phyloP scores from a whole-genome alignment of 2,329 filamentous ascomycete genomes.

The Cladosporium sp. region DNA sequence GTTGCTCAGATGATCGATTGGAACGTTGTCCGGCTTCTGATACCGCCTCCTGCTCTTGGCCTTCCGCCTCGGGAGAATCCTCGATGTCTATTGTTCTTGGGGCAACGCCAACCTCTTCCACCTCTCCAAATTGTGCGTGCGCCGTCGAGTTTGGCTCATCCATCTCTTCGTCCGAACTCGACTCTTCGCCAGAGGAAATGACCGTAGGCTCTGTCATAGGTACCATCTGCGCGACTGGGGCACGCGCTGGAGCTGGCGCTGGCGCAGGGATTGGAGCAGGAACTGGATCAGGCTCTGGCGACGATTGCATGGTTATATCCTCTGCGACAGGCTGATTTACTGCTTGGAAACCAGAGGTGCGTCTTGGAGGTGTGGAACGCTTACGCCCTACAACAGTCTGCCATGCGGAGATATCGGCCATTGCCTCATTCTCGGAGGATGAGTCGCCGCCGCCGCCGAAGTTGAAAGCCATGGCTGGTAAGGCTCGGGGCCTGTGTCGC shows the following conservation, averaged over 20 bases:
- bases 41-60: not conserved
- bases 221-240: constrained; percentile 22
- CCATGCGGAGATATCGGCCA: constrained; percentile 26
- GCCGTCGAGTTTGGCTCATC: not conserved
- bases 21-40: no score
- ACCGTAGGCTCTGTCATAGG: constrained; percentile 2
- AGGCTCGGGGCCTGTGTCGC: no score
- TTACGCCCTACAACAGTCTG: constrained; percentile 16
- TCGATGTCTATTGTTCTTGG: not conserved
- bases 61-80: not conserved
- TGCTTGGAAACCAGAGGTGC: constrained; percentile 13
- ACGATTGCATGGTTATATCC: constrained; percentile 3
- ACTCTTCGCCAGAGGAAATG: constrained; percentile 10
- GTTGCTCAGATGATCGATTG: not conserved
- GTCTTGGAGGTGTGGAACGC: constrained; percentile 5
- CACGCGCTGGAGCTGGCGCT: constrained; percentile 6
- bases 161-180: constrained; percentile 3
- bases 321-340: constrained; percentile 7
- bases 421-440: constrained; percentile 26
- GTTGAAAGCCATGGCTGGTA: constrained; percentile 21
- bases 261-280: not conserved
- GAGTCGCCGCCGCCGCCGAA: constrained; percentile 22
- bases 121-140: not conserved
- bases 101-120: not conserved
- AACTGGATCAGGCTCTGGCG: constrained; percentile 12